Base-by-base conservation (phyloP, 306 rosid species). In the Dalbergia cochinchinensis region DNA sequence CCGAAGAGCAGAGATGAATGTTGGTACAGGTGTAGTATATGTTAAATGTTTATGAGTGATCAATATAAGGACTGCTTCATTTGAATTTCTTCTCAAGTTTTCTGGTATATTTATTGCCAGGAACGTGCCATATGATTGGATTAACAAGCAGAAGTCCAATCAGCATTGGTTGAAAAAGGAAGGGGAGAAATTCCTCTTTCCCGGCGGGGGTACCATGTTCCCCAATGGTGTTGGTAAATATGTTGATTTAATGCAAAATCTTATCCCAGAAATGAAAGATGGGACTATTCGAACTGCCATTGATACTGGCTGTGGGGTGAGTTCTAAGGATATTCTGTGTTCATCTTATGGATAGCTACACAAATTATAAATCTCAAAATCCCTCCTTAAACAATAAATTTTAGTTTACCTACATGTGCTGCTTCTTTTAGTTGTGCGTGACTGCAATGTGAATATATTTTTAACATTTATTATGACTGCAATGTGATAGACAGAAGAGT, bases 221-320 rank as follows among this genome's bases (percentile, higher is more conserved):
- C 97, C 99, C 18, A 88, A 80, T 58, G 99, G 99, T 26, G 99
- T 96, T 76, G 89, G 98, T 59, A 89, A 89, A 39, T 96, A 96
- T 62, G 97, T 89, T 55, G 97, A 91, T 85, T 73, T 86, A 61
- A 96, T 96, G 99, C 87, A 88, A 86, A 89, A 87, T 78, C 91
- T 96, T 69, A 89, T 96, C 84, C 99, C 99, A 34, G 97, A 86
- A 81, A 91, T 96, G 94, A 96, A 88, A 81, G 98, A 91, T 65
- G 98, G 99, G 61, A 89, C 96, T 33, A 82, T 96, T 76, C 89
- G 98, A 85, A 96, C 98, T 37, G 98, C 99, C 73, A 88, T 96
- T 51, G 99, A 96, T 82, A 96, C 99, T 44, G 99, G 99, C 12
- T 96, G 99, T 53, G 99, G 99, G 91, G 99, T 96, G 90, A 91